Evolutionary conservation across 2,329 filamentous ascomycete species (phyloP).

Genomic region (Colletotrichum liaoningense): DNA sequence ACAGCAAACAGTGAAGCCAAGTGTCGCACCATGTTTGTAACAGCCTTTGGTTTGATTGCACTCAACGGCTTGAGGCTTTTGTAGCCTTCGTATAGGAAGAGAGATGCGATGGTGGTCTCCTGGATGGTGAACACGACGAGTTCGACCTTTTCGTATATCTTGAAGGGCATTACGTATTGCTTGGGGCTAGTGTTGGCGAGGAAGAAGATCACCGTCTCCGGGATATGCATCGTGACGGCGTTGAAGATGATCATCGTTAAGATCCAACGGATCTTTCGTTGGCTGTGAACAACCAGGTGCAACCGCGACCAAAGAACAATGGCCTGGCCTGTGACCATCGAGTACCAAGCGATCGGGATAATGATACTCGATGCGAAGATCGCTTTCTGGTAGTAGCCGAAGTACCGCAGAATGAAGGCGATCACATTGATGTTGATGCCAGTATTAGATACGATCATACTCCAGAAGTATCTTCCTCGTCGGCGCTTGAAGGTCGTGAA

Average conservation of each 20-base stretch:
- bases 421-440: constrained; percentile 38
- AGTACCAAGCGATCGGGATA: constrained; percentile 45
- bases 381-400: constrained; percentile 19
- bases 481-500: constrained; percentile 38
- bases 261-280: constrained; percentile 58
- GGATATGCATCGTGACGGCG: constrained; percentile 62
- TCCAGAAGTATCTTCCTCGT: constrained; percentile 40
- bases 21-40: constrained; percentile 45
- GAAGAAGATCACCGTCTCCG: constrained; percentile 66
- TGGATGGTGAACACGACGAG: constrained; percentile 67
- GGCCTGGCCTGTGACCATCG: constrained; percentile 71
- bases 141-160: constrained; percentile 64
- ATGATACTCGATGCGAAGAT: constrained; percentile 48
- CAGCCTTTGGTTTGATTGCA: constrained; percentile 19
- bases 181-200: constrained; percentile 56
- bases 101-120: constrained; percentile 62
- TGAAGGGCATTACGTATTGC: constrained; percentile 44
- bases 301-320: constrained; percentile 72
- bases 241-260: constrained; percentile 69
- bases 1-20: constrained; percentile 50
- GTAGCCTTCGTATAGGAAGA: constrained; percentile 66
- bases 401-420: constrained; percentile 50
- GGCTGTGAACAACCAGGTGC: constrained; percentile 67
- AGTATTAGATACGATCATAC: constrained; percentile 37
- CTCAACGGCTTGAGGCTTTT: constrained; percentile 46